Conservation (phyloP, 345 rosid genomes). For the Eutrema japonicum region DNA sequence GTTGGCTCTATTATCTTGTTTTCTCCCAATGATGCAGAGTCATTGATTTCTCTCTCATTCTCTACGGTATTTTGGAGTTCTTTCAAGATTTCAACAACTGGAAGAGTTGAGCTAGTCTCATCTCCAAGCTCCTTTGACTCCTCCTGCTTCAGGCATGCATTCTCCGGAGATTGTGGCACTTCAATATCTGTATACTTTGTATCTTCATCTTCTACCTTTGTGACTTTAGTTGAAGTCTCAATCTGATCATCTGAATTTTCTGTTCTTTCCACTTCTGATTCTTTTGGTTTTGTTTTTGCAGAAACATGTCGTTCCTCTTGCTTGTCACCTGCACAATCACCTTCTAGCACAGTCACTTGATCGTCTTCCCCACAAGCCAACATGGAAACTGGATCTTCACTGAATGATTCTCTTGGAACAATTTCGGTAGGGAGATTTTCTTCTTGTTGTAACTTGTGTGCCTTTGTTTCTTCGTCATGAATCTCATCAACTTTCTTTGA, state of each 20-base stretch:
- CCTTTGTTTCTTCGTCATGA: slow-evolving; percentile 35
- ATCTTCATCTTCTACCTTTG: slow-evolving; percentile 45
- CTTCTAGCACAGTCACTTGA: slow-evolving; percentile 37
- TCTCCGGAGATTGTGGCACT: not conserved
- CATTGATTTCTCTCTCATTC: slow-evolving; percentile 21
- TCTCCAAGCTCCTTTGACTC: slow-evolving; percentile 15
- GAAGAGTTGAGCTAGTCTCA: slow-evolving; percentile 29
- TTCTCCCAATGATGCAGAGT: not conserved
- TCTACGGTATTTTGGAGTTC: slow-evolving; percentile 33
- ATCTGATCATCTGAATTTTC: slow-evolving; percentile 41
- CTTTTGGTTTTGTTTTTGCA: slow-evolving; percentile 25
- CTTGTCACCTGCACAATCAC: slow-evolving; percentile 22
- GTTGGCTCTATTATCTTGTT: not conserved
- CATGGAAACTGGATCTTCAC: slow-evolving; percentile 35
- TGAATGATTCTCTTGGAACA: slow-evolving; percentile 18
- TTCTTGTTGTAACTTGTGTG: slow-evolving; percentile 24
- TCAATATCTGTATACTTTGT: slow-evolving; percentile 26
- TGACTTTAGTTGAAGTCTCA: slow-evolving; percentile 34
- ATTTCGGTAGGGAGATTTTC: slow-evolving; percentile 20
- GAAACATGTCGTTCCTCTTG: slow-evolving; percentile 17
- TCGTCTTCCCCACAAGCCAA: slow-evolving; percentile 41
- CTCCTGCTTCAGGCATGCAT: slow-evolving; percentile 15
- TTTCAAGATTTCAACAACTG: slow-evolving; percentile 44
- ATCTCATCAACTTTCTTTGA: not conserved
- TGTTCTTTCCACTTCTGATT: slow-evolving; percentile 28